phyloP scores from a whole-genome alignment of 768 basidiomycete species.

The Chlorophyllum brunneum region DNA sequence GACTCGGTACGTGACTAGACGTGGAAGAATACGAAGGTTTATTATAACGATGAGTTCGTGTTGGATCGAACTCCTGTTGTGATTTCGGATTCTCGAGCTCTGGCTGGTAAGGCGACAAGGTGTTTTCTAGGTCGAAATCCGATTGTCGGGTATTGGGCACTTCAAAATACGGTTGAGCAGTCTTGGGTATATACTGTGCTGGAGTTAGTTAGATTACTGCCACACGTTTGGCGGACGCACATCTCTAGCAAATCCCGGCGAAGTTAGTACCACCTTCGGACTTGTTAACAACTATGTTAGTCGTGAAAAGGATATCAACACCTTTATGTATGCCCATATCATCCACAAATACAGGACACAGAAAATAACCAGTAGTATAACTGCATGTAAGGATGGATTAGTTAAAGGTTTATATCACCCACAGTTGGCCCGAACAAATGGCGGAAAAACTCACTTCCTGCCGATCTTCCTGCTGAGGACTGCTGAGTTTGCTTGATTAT shows the following conservation, averaged over 20 bases:
- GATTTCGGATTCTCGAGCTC: neutral
- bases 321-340: constrained; percentile 77
- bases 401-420: too few species aligned
- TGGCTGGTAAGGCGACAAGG: neutral
- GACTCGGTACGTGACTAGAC: constrained; percentile 6
- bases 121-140: neutral
- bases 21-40: constrained; percentile 10
- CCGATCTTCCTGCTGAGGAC: constrained; percentile 43
- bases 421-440: neutral
- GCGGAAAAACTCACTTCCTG: constrained; percentile 59
- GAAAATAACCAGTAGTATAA: constrained; percentile 64
- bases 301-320: constrained; percentile 21
- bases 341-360: constrained; percentile 62
- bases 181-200: constrained; percentile 1
- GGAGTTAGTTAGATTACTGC: neutral
- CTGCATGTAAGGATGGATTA: constrained; percentile 31
- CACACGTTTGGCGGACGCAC: constrained; percentile 34
- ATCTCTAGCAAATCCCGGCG: constrained; percentile 67
- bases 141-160: neutral
- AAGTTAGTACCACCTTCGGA: constrained; percentile 54
- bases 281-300: neutral
- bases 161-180: neutral
- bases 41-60: constrained; percentile 7
- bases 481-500: constrained; percentile 50
- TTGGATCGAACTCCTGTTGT: constrained; percentile 6